Evolutionary conservation across 2,329 filamentous ascomycete genomes (phyloP).

Genomic region (Didymella glomerata): DNA sequence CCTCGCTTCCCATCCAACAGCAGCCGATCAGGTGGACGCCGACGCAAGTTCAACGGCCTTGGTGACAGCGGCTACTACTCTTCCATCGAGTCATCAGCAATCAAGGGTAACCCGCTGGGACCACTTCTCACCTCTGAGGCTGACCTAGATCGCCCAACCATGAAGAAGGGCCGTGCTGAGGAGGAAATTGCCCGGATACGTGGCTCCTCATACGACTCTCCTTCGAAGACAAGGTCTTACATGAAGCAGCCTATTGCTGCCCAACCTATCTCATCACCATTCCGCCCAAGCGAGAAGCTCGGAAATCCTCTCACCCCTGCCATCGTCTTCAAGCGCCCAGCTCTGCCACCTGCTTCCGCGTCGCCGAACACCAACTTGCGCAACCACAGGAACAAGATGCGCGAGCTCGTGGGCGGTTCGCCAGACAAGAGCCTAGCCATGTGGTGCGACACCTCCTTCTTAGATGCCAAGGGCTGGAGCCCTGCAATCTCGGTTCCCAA

Average conservation of each 20-base stretch:
- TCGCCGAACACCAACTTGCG: conserved; percentile 93
- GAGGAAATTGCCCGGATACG: conserved; percentile 94
- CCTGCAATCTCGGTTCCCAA: conserved; percentile 71
- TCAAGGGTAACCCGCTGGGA: conserved; percentile 72
- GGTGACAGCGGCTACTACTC: conserved; percentile 98
- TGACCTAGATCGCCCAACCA: conserved; percentile 75
- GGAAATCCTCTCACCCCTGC: conserved; percentile 80
- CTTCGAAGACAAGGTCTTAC: conserved; percentile 72
- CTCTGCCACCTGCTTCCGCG: conserved; percentile 74
- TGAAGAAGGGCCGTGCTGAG: conserved; percentile 90
- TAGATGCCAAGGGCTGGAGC: conserved; percentile 61
- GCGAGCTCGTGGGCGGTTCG: conserved; percentile 77
- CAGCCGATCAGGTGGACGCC: conserved; percentile 72
- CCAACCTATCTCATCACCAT: conserved; percentile 54
- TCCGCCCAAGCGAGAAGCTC: conserved; percentile 47
- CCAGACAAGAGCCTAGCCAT: conserved; percentile 67
- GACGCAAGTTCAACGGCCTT: conserved; percentile 80
- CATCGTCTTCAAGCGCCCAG: conserved; percentile 77
- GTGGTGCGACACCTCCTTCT: conserved; percentile 61
- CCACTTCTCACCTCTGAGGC: conserved; percentile 77
- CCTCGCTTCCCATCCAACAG: conserved; percentile 69
- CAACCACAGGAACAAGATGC: conserved; percentile 84
- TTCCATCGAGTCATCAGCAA: conserved; percentile 88
- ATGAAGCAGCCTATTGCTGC: conserved; percentile 56
- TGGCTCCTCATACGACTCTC: conserved; percentile 92